Evolutionary conservation across 345 rosid genomes (phyloP), one percentile per base, ranked within the genome.

Genomic region (Crucihimalaya himalaica): DNA sequence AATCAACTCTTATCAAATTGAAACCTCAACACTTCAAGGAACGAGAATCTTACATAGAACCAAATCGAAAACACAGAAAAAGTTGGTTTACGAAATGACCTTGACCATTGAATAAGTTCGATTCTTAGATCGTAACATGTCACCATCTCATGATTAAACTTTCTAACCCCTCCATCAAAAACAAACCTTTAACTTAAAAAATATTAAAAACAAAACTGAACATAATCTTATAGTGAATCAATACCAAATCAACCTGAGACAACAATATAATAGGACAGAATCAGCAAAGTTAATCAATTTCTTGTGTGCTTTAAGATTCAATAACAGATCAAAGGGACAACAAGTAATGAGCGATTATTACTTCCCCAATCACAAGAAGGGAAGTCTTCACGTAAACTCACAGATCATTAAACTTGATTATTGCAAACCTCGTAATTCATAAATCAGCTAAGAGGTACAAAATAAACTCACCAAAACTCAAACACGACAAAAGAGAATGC

Each of bases 61-160:
- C 14, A 72, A 63, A 56, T 56, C 40, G 4, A 21, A 18, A 57
- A 20, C 28, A 3, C 40, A 51, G 0, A 62, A 13, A 5, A 42
- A 21, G 14, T 6, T 50, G n/a, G 18, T 20, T 68, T n/a, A 58
- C 19, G 5, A 66, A 29, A 68, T 6, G 40, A 51, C 34, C 27
- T 9, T 47, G 67, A 74, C 72, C 19, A 47, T 13, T 34, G 25
- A 35, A 25, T n/a, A 31, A 18, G 46, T 63, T 45, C n/a, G 65
- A 73, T 64, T 55, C 78, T 27, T 48, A 48, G 67, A 48, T 50
- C 74, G 42, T 42, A 68, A 39, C 62, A 29, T 59, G 67, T 51
- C 50, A 51, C 67, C 63, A 63, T 42, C 73, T 15, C 43, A 74
- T 50, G 20, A 58, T 29, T 67, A 46, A 50, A 28, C 54, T 20